A percentile compares a stretch with the other conserved stretches of the same genome.
Evolutionary conservation across 257 asterid species (phyloP).

Genomic region (Solanum gracilifrons): DNA sequence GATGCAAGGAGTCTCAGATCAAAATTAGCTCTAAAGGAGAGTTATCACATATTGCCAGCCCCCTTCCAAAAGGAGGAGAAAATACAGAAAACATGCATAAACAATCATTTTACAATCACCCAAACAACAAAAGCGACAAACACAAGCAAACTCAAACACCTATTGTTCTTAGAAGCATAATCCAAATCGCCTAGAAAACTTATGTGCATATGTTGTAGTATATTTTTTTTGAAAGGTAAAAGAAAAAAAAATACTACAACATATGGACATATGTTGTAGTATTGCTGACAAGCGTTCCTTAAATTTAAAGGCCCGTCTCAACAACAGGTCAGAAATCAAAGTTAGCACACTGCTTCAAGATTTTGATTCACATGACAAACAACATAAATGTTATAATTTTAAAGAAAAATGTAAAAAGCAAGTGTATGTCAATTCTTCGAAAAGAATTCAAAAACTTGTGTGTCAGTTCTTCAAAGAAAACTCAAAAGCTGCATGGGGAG

Average conservation of each 20-base stretch:
- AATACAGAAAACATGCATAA: neutral
- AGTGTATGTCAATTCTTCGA: neutral
- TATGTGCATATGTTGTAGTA: neutral
- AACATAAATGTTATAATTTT: neutral
- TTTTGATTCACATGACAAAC: neutral
- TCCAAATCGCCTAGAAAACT: neutral
- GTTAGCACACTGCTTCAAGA: neutral
- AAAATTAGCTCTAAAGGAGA: neutral
- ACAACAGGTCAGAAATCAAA: neutral
- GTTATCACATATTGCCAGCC: neutral
- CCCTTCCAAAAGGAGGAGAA: neutral
- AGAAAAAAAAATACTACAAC: neutral
- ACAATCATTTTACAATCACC: neutral
- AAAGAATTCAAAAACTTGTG: neutral
- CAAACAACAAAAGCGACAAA: neutral
- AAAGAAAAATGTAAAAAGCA: neutral
- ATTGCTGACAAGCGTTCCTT: neutral
- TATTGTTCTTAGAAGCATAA: neutral
- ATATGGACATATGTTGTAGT: neutral
- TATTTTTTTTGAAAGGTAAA: neutral
- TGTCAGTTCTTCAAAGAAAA: neutral
- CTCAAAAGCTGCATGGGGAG: neutral
- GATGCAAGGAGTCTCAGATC: neutral
- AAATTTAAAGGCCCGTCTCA: neutral
- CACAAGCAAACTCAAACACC: neutral